Evolutionary conservation across 2,329 filamentous ascomycete species (phyloP), one percentile per base, ranked within the genome.

Genomic region (Pestalotiopsis sp.): DNA sequence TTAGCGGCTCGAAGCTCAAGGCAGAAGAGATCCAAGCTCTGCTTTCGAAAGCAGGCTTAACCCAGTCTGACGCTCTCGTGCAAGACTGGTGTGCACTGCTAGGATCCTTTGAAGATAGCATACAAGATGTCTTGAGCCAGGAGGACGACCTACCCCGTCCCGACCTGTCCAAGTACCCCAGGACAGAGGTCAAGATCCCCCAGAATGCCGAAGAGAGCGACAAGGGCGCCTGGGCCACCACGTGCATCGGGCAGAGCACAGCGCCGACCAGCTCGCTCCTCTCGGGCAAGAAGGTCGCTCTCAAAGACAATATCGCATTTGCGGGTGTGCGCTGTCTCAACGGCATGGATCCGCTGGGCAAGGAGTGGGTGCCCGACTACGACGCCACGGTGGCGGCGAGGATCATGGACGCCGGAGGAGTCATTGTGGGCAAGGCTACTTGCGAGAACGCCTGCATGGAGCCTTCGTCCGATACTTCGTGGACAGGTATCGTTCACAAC

Each of bases 301-400:
- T 86, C 66, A 86, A 86, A 71, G 84, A 85, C 73, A 85, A 85
- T 69, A 81, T 86, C 12, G 80, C 80, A 4, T 78, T 86, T 1
- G 81, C 79, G 0, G 81, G 80, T 4, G 77, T 85, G 36, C 82
- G 83, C 12, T 78, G 82, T n/a, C 80, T 81, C 2, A 76, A 83
- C 11, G 84, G 84, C 2, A 73, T 80, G 6, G 78, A 84, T 72
- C 57, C 57, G 6, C 77, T 78, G 2, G 45, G 45, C 1, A 52
- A 52, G 45, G 80, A 77, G 38, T 80, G 79, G 70, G 74, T 79
- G 41, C 76, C 81, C 1, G 72, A 77, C 27, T 80, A 81, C 38
- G 84, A 86, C 69, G 84, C 84, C 2, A 82, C 81, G 0, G 77
- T 85, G 20, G 82, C 83, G 1, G 78, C 78, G 3, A 78, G 84